Base-by-base conservation (phyloP, 805 yeast genomes). In the Candida ipomoeae region DNA sequence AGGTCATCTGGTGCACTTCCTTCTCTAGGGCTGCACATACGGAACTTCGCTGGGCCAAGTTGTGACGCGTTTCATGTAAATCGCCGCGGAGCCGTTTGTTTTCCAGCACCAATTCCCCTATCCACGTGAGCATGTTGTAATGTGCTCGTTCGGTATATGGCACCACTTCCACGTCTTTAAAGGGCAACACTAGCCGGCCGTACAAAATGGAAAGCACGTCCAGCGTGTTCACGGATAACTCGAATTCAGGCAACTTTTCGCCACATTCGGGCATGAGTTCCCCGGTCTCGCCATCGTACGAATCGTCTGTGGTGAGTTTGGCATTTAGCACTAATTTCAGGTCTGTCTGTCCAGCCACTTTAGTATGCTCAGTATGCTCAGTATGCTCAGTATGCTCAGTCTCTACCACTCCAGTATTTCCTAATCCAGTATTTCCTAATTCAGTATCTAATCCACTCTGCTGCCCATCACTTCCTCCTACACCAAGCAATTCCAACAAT, bases 201-300 rank as follows among this genome's bases (percentile, higher is more conserved):
- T 51, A 56, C 13, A 48, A 48, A 6, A 56, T 49, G 8, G 56
- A 37, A 13, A 57, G 52, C 29, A 36, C 13, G 7, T 45, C 61
- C 18, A 39, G 23, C 6, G 57, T 48, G n/a, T 51, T 20, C 14
- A 57, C 40, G 2, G 44, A 45, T 29, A 57, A 35, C 34, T 52
- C 52, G 34, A 57, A 48, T 2, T 49, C 51, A 7, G 60, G 60
- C 13, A 48, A 39, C 3, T 26, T 46, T 18, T 47, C 50, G 2
- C 51, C 46, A 11, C 62, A 69, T 2, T 57, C 63, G 7, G 64
- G 67, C 11, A 55, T 43, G 40, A 68, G 56, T 15, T 62, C 65
- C 1, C 63, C 61, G 4, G 61, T 58, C 21, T 56, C 57, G 0
- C 40, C 44, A 44, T 65, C 65, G 48, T 64, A 62, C 23, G 60